Evolutionary conservation across 495 filamentous ascomycete species (phyloP), one percentile per base, ranked within the genome.

Genomic region (Aspergillus sclerotioniger): DNA sequence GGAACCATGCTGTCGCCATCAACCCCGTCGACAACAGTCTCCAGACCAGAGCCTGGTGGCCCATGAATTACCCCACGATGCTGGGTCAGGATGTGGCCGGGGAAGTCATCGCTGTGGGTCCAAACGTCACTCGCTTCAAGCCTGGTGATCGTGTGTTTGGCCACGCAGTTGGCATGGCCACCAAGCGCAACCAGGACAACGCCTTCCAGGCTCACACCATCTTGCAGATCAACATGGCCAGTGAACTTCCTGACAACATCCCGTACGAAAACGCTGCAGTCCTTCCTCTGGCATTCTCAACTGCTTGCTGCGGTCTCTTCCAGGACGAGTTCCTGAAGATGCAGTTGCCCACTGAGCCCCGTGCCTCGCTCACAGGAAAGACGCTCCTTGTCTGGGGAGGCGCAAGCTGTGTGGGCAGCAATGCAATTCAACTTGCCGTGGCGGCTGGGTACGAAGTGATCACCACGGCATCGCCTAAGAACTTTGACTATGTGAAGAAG

Each of bases 341-440:
- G 7, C 51, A 71, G 0, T 55, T 60, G 10, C 81, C 79, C 0
- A 62, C 67, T 21, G 58, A 41, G 20, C 65, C 64, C 0, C 63
- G 67, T 6, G 58, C 72, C 1, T 2, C 41, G 0, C 1, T 31
- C 0, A 72, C 59, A 0, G 74, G 68, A 2, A 62, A 82, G 52
- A 70, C 66, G 1, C 44, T 89, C 0, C 64, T 87, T 1, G 65
- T 87, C 52, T 88, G 84, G 79, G 85, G 85, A 29, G 86, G 84
- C 32, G 75, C 80, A 5, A 75, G 76, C 2, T 81, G 79, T 31
- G 81, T 88, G 6, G 87, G 87, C 9, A 71, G 75, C 64, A 80
- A 78, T 53, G 82, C 81, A 0, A 85, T 88, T 54, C 87, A 89
- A 63, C 78, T 87, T 19, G 83, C 82, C 5, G 68, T 70, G 0